Evolutionary conservation across 2,329 filamentous ascomycete genomes (phyloP).

Genomic region (Colletotrichum salicis): DNA sequence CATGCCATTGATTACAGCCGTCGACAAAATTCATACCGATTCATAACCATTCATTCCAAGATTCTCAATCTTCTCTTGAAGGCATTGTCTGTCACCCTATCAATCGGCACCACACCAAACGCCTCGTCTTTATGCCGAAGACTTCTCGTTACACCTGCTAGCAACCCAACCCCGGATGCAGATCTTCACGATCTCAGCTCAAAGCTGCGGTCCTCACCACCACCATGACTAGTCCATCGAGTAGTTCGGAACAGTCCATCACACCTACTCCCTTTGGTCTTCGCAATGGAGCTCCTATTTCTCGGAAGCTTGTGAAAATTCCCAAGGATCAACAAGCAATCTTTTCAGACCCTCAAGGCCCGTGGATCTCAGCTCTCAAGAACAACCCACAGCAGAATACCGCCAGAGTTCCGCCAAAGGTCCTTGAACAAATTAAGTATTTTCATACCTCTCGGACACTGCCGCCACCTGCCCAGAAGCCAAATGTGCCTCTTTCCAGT

Average conservation of each 20-base stretch:
- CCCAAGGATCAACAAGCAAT: constrained; percentile 50
- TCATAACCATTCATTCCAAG: not conserved
- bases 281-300: constrained; percentile 30
- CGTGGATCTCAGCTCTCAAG: constrained; percentile 49
- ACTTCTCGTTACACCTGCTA: not conserved
- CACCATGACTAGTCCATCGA: constrained; percentile 9
- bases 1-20: not conserved
- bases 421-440: constrained; percentile 46
- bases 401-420: constrained; percentile 48
- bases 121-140: not conserved
- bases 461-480: constrained; percentile 33
- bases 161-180: constrained; percentile 1
- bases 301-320: constrained; percentile 45
- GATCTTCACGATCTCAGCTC: not conserved
- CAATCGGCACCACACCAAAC: not conserved
- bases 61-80: not conserved
- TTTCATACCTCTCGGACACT: constrained; percentile 30
- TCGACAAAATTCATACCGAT: not conserved
- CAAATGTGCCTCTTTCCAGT: not conserved
- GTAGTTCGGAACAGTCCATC: constrained; percentile 24
- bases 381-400: constrained; percentile 38
- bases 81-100: not conserved
- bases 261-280: not conserved
- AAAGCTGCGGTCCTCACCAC: not conserved
- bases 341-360: constrained; percentile 47